Evolutionary conservation across 768 basidiomycete species (phyloP), one percentile per base, ranked within the genome.

Genomic region (Hygrophoropsis aurantiaca): DNA sequence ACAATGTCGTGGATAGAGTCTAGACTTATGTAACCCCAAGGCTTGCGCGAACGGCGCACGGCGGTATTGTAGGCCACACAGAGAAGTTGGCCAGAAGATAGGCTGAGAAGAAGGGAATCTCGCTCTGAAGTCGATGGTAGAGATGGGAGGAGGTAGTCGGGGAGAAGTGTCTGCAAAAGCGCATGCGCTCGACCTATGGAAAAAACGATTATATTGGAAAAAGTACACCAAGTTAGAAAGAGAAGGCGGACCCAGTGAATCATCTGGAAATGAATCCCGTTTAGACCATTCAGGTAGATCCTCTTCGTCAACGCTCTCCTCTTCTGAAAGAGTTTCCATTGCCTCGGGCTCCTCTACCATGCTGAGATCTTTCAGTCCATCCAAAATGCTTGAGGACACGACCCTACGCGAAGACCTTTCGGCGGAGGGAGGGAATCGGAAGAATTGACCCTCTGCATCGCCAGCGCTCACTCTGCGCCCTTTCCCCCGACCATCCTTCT

Each of bases 21-120:
- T 36, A 75, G 67, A 50, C 78, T 87, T 47, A 94, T 85, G 65
- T 85, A 94, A 0, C 92, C 93, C 90, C 91, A 95, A 0, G 90
- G 89, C 53, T 86, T 81, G 39, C 80, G 81, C 7, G 90, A 92
- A 49, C 81, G 79, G 20, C 93, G 80, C 0, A 94, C 86, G 23
- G 81, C 85, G 10, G 78, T 65, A 63, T 94, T 95, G 69, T 92
- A 93, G 0, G 88, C 84, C 2, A 74, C 62, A 56, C 92, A 94
- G 11, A 94, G 77, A 8, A 90, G 66, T 57, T 91, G 87, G 0
- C 93, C 92, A 3, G 85, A 90, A 2, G 86, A 77, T 6, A 90
- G 70, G 4, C 72, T 74, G 3, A 68, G 62, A 2, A 89, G 72
- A 54, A 90, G 76, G 0, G 61, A 59, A 9, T 45, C 40, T 20